phyloP scores from a whole-genome alignment of 345 rosid genomes.

The Lenwebbia sp. region DNA sequence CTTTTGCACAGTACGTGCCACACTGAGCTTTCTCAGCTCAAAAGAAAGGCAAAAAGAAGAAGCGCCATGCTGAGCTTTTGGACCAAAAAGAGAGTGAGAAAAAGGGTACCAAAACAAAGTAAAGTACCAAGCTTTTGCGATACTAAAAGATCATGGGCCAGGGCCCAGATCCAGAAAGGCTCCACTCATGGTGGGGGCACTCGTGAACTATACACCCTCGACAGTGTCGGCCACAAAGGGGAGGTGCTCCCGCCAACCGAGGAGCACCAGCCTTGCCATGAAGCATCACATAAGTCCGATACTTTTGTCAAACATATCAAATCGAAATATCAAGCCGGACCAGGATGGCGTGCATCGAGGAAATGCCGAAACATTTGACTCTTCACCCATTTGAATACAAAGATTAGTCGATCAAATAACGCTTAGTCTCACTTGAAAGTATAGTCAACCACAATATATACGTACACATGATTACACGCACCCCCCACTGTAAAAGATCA shows the following conservation, averaged over 20 bases:
- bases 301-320: background rate
- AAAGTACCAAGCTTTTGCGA: background rate
- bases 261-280: background rate
- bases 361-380: too few species aligned
- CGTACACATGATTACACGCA: background rate
- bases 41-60: background rate
- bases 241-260: background rate
- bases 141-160: background rate
- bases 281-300: accelerated
- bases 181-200: background rate
- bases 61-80: background rate
- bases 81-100: background rate
- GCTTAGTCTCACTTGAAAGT: background rate
- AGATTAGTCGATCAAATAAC: too few species aligned
- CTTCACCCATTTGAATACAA: too few species aligned
- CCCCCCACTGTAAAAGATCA: background rate
- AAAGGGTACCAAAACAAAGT: background rate
- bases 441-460: background rate
- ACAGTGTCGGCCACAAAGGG: background rate
- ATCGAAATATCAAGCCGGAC: too few species aligned
- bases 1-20: background rate
- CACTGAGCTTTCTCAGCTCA: background rate
- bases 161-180: background rate
- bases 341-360: too few species aligned
- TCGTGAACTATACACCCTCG: background rate